Percentiles rank a stretch among this genome's conserved stretches.
Evolutionary conservation across 1,284 basidiomycete species (phyloP).

Genomic region (Ustilago nuda): DNA sequence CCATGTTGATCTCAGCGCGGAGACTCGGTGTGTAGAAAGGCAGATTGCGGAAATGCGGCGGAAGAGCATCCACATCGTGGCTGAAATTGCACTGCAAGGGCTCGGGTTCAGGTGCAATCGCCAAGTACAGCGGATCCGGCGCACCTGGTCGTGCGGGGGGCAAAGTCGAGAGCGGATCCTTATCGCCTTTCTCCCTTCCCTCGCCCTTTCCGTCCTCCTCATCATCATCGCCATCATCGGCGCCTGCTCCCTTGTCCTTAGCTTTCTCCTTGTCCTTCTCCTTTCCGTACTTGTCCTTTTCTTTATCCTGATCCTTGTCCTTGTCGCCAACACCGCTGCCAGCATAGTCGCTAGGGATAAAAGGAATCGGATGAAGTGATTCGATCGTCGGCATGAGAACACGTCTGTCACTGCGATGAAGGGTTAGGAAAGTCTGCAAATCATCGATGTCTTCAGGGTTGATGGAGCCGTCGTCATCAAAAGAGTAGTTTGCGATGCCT

Average conservation of each 20-base stretch:
- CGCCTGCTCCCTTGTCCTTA: conserved; percentile 22
- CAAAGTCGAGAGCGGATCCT: conserved; percentile 44
- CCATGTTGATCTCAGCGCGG: neutral
- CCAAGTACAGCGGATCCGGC: conserved; percentile 46
- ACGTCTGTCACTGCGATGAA: conserved; percentile 26
- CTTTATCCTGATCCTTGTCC: conserved; percentile 27
- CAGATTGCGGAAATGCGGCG: conserved; percentile 39
- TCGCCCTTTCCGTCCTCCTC: conserved; percentile 40
- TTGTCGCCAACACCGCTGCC: conserved; percentile 22
- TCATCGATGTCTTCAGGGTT: conserved; percentile 54
- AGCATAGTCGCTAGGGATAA: conserved; percentile 32
- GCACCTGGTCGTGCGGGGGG: conserved; percentile 39
- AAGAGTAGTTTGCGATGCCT: conserved; percentile 25
- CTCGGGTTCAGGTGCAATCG: conserved; percentile 44
- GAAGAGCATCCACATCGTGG: conserved; percentile 39
- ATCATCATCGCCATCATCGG: conserved; percentile 39
- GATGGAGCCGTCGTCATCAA: conserved; percentile 56
- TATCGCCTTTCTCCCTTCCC: conserved; percentile 40
- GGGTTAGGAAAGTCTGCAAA: conserved; percentile 47
- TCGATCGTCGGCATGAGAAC: conserved; percentile 53
- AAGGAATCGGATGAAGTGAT: conserved; percentile 52
- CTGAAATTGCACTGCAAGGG: conserved; percentile 25
- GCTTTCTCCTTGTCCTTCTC: conserved; percentile 31
- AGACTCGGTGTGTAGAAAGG: conserved; percentile 41
- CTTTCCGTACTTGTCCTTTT: conserved; percentile 20